phyloP scores from a whole-genome alignment of 768 basidiomycete species.

The Leccinum obscurum region DNA sequence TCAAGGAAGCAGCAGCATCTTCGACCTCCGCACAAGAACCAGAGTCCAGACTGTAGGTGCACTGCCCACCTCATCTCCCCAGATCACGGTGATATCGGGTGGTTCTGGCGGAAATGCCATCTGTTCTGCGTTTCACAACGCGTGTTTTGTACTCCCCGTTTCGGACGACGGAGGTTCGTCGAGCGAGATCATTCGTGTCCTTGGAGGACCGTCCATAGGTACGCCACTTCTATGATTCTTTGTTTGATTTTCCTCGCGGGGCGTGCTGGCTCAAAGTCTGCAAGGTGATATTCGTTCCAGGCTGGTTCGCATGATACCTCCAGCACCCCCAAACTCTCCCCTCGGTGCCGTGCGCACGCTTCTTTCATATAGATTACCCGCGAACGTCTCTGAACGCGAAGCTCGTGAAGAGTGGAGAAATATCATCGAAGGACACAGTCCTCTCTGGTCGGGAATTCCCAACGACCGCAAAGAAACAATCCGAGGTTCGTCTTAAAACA shows the following conservation, averaged over 20 bases:
- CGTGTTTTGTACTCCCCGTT: constrained; percentile 86
- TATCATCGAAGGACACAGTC: constrained; percentile 84
- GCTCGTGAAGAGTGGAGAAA: constrained; percentile 91
- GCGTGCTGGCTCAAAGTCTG: constrained; percentile 2
- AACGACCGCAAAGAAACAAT: constrained; percentile 90
- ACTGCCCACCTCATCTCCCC: constrained; percentile 27
- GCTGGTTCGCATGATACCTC: constrained; percentile 83
- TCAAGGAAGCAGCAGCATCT: constrained; percentile 7
- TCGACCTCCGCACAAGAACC: constrained; percentile 6
- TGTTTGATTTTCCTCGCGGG: constrained; percentile 12
- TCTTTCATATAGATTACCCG: constrained; percentile 77
- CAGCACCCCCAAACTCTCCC: constrained; percentile 55
- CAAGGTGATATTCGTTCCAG: constrained; percentile 87
- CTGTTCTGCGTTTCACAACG: constrained; percentile 75
- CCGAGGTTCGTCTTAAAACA: constrained; percentile 52
- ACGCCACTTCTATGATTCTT: constrained; percentile 17
- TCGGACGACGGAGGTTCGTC: constrained; percentile 97
- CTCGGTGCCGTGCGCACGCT: constrained; percentile 74
- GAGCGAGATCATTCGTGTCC: constrained; percentile 89
- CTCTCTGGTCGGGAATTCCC: constrained; percentile 83
- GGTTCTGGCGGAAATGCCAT: constrained; percentile 95
- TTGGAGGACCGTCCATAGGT: constrained; percentile 88
- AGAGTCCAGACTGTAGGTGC: constrained; percentile 3
- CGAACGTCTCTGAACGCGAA: constrained; percentile 62
- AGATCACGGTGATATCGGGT: constrained; percentile 81